These are phyloP conservation scores for Solanum lycopersicoides DNA, from an alignment of 257 asterid genomes.

Conservation along the genomic window DNA sequence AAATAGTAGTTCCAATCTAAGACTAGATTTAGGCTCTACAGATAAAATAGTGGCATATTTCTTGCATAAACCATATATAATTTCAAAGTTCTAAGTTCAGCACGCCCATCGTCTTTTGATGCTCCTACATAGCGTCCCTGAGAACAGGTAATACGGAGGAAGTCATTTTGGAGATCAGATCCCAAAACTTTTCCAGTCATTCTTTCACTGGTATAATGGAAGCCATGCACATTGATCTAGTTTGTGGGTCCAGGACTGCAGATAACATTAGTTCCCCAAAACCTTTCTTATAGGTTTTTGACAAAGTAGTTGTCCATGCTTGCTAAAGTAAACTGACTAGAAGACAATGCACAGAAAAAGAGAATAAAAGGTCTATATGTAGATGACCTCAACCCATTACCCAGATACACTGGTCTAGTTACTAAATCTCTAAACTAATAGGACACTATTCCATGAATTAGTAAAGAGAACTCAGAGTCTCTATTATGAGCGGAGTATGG, in stretches of 20 bases:
- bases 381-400: neutral
- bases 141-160: neutral
- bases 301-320: neutral
- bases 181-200: neutral
- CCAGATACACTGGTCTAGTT: neutral
- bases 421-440: neutral
- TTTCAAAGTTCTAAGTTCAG: neutral
- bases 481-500: neutral
- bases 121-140: neutral
- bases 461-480: neutral
- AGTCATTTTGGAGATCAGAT: neutral
- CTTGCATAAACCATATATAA: neutral
- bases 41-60: neutral
- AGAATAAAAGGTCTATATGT: neutral
- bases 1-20: neutral
- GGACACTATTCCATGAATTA: neutral
- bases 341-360: neutral
- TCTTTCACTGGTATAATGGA: neutral
- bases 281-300: neutral
- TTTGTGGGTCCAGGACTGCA: neutral
- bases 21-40: neutral
- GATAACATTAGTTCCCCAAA: neutral
- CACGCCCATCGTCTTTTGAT: neutral
- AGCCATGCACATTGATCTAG: neutral
- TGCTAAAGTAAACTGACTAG: neutral